These are phyloP conservation scores for Citeromyces hawaiiensis DNA, from an alignment of 1,139 yeast species.

Conservation along the genomic window DNA sequence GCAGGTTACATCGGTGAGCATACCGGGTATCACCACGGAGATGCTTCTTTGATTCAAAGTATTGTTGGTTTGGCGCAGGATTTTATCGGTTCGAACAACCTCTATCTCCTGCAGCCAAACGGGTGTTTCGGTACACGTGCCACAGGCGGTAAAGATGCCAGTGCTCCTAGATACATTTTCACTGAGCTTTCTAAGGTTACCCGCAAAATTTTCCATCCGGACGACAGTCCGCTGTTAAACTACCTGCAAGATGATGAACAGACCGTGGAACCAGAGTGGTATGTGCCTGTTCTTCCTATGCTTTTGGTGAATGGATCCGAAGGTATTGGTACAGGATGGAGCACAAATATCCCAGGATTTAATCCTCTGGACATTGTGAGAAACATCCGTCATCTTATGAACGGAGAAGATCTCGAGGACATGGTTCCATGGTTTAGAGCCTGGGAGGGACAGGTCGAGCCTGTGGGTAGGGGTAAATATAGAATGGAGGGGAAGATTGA, in stretches of 20 bases:
- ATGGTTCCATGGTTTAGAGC: conserved; percentile 95
- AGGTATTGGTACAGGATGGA: conserved; percentile 99
- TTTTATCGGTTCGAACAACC: conserved; percentile 85
- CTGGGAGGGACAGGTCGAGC: conserved; percentile 78
- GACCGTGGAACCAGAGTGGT: conserved; percentile 95
- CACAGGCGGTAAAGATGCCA: conserved; percentile 95
- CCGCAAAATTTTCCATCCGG: conserved; percentile 58
- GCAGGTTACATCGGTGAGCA: conserved; percentile 85
- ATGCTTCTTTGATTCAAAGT: conserved; percentile 73
- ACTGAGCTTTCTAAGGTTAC: conserved; percentile 77
- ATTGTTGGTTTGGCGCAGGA: conserved; percentile 92
- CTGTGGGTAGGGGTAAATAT: conserved; percentile 50
- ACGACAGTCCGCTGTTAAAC: conserved; percentile 66
- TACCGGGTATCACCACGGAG: conserved; percentile 96
- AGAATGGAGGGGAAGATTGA: conserved; percentile 71
- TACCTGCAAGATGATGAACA: conserved; percentile 90
- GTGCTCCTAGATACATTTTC: conserved; percentile 96
- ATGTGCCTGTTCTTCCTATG: conserved; percentile 87
- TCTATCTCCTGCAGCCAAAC: conserved; percentile 75
- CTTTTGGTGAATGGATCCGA: conserved; percentile 89
- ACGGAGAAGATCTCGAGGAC: conserved; percentile 53
- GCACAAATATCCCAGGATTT: conserved; percentile 82
- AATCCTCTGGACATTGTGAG: conserved; percentile 76
- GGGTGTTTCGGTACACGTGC: conserved; percentile 98
- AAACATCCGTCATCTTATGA: conserved; percentile 64